Conservation (phyloP, 2,329 filamentous ascomycete genomes). For the Celoporthe dispersa region DNA sequence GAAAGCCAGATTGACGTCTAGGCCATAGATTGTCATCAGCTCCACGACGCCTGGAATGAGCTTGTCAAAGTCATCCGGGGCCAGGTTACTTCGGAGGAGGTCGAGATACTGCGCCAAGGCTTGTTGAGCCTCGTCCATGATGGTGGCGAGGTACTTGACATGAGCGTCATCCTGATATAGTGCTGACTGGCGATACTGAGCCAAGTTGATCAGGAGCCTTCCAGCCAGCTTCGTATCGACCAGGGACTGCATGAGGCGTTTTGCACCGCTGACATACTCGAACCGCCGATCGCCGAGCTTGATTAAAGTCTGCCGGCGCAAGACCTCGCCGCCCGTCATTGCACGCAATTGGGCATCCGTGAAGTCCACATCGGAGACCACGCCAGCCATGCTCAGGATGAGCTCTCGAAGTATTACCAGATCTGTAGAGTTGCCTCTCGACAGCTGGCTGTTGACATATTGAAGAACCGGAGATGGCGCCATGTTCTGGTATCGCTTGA, state of each 20-base stretch:
- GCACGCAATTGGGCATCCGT: conserved; percentile 86
- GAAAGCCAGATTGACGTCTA: conserved; percentile 83
- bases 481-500: conserved; percentile 82
- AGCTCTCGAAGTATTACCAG: conserved; percentile 90
- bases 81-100: conserved; percentile 79
- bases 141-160: conserved; percentile 85
- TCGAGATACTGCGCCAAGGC: conserved; percentile 89
- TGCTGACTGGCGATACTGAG: conserved; percentile 87
- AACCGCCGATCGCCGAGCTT: conserved; percentile 83
- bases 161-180: conserved; percentile 78
- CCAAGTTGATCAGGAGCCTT: conserved; percentile 84
- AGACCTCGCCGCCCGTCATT: conserved; percentile 81
- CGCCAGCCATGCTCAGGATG: conserved; percentile 90
- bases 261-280: conserved; percentile 73
- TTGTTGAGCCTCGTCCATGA: conserved; percentile 88
- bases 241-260: conserved; percentile 78
- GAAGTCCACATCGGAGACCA: conserved; percentile 83
- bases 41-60: conserved; percentile 75
- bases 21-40: conserved; percentile 76
- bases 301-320: conserved; percentile 80
- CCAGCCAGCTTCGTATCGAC: conserved; percentile 78
- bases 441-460: conserved; percentile 86
- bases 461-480: conserved; percentile 84
- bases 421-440: conserved; percentile 83
- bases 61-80: conserved; percentile 75